phyloP scores from a whole-genome alignment of 1,284 basidiomycete species.

The Lignosus rhinocerotis region DNA sequence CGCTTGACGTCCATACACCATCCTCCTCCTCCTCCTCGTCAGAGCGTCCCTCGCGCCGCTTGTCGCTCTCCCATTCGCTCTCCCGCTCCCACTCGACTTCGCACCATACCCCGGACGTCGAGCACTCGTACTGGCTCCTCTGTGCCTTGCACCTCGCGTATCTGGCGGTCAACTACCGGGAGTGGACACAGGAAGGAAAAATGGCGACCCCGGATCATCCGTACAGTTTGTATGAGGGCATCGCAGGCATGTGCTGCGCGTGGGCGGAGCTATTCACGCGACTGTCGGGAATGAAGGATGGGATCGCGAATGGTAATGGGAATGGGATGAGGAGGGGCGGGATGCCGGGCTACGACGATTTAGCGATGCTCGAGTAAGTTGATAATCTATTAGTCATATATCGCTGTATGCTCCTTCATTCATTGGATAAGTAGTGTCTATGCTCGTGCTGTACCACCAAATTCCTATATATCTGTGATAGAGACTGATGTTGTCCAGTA shows the following conservation, averaged over 20 bases:
- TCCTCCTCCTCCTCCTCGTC: background rate
- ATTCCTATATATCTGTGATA: too few relatives aligned
- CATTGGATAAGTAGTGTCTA: too few relatives aligned
- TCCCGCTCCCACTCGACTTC: background rate
- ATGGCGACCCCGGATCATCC: slow-evolving; percentile 50
- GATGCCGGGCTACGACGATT: slow-evolving; percentile 29
- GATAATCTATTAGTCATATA: too few relatives aligned
- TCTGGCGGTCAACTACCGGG: slow-evolving; percentile 39
- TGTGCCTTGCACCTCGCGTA: slow-evolving; percentile 49
- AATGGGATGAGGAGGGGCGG: slow-evolving; percentile 7
- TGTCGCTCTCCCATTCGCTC: background rate
- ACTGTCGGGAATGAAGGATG: slow-evolving; percentile 24
- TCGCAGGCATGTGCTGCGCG: slow-evolving; percentile 56
- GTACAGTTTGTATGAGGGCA: slow-evolving; percentile 56
- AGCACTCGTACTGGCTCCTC: slow-evolving; percentile 28
- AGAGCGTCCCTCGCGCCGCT: background rate
- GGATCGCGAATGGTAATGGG: slow-evolving; percentile 5
- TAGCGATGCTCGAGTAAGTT: background rate
- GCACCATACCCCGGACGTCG: background rate
- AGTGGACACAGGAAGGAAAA: slow-evolving; percentile 37
- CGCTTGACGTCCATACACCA: slow-evolving; percentile 1
- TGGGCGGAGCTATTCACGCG: slow-evolving; percentile 48
- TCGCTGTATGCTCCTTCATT: too few relatives aligned
- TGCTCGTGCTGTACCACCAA: too few relatives aligned
- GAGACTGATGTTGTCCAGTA: too few relatives aligned